These are phyloP conservation scores for Hypoxylon rickii DNA, from an alignment of 495 filamentous ascomycete genomes.

Conservation along the genomic window DNA sequence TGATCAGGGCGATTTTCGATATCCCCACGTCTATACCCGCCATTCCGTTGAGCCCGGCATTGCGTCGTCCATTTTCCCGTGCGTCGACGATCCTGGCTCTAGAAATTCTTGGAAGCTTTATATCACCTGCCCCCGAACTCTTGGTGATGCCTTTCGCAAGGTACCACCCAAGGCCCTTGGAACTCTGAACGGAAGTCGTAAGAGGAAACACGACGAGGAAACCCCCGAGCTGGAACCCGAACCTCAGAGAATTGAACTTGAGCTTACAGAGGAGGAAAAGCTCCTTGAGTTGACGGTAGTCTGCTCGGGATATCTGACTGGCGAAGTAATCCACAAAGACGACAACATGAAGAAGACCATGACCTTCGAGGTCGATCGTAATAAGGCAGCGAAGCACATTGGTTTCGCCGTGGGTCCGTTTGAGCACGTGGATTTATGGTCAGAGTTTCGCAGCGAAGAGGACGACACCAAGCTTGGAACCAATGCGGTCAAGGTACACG, in stretches of 20 bases:
- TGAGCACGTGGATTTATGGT: slow-evolving; percentile 81
- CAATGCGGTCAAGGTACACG: slow-evolving; percentile 82
- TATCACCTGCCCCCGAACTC: slow-evolving; percentile 79
- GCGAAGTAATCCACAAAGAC: slow-evolving; percentile 74
- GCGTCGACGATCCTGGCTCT: slow-evolving; percentile 78
- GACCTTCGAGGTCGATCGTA: slow-evolving; percentile 71
- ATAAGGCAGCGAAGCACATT: slow-evolving; percentile 82
- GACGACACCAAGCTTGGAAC: slow-evolving; percentile 87
- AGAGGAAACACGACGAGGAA: slow-evolving; percentile 42
- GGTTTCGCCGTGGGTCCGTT: slow-evolving; percentile 94
- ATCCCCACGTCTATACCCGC: slow-evolving; percentile 89
- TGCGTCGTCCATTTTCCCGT: slow-evolving; percentile 86
- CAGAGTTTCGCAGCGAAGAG: slow-evolving; percentile 84
- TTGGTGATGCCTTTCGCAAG: slow-evolving; percentile 77
- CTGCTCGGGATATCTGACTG: slow-evolving; percentile 83
- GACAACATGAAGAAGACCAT: slow-evolving; percentile 81
- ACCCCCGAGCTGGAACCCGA: no score
- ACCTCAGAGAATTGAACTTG: slow-evolving; percentile 38
- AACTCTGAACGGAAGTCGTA: slow-evolving; percentile 29
- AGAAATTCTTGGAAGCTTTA: slow-evolving; percentile 86
- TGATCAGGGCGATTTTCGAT: slow-evolving; percentile 74
- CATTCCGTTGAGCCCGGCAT: slow-evolving; percentile 77
- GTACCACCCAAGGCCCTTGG: slow-evolving; percentile 17
- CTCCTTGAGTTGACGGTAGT: slow-evolving; percentile 84
- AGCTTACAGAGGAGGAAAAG: slow-evolving; percentile 75